Evolutionary conservation across 2,329 filamentous ascomycete species (phyloP), one percentile per base, ranked within the genome.

Genomic region (Ascochyta fabae): DNA sequence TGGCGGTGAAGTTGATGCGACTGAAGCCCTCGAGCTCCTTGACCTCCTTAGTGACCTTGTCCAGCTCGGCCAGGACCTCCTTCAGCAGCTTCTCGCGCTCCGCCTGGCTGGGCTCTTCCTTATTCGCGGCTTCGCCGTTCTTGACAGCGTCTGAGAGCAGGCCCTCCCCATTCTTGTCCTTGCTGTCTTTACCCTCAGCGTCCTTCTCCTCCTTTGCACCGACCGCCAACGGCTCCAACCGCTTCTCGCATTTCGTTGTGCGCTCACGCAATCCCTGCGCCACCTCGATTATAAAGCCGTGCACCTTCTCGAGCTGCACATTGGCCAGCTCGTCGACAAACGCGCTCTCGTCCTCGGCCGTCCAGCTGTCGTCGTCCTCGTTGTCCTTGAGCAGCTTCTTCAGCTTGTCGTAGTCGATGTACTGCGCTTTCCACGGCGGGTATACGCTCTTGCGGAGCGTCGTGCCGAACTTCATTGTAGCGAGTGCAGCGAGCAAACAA

Each of bases 261-360:
- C 95, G 84, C 53, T 96, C 91, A 71, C 88, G 88, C 64, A 99
- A 85, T 78, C 89, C 88, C 71, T 91, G 84, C 67, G 91, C 87
- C n/a, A 87, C 92, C 64, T 90, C 83, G 60, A 88, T 85, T 77
- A 98, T 95, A 78, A 98, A 98, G 48, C 85, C 80, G 72, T 94
- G 90, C 59, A 98, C 94, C 80, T 97, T 98, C 70, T 98, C 93
- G 62, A 99, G 84, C 80, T 99, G 92, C 26, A 90, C 87, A 72
- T 96, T 97, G 77, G 97, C 88, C 64, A 98, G 85, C 80, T 98
- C 94, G 74, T 97, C 91, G 72, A 94, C 95, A 78, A 99, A 99
- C 33, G 85, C 86, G 72, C 90, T 91, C 82, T 98, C 95, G 74
- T 99, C 95, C 42, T 93, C 88, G 69, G 96, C 92, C 24, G 93